phyloP scores from a whole-genome alignment of 805 yeast species.

The Candida pini region DNA sequence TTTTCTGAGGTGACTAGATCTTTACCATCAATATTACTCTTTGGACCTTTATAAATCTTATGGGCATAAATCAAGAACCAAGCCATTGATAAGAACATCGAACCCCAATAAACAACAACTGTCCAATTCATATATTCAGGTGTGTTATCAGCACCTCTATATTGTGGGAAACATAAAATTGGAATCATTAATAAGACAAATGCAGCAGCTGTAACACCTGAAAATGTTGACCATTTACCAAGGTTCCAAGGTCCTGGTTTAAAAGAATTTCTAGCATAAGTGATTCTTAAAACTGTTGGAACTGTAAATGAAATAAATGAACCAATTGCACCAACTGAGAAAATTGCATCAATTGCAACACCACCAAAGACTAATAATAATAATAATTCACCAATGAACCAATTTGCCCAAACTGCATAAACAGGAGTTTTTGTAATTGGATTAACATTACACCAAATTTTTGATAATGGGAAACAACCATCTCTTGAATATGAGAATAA shows the following conservation, averaged over 20 bases:
- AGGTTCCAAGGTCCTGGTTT: slow-evolving; percentile 61
- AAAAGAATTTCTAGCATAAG: slow-evolving; percentile 46
- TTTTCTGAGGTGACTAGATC: background rate
- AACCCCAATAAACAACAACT: slow-evolving; percentile 51
- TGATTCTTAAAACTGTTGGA: slow-evolving; percentile 54
- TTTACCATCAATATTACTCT: slow-evolving; percentile 40
- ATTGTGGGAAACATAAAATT: slow-evolving; percentile 50
- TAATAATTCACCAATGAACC: slow-evolving; percentile 47
- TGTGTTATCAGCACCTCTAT: slow-evolving; percentile 31
- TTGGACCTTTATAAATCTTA: slow-evolving; percentile 58
- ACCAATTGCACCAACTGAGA: slow-evolving; percentile 67
- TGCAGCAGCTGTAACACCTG: slow-evolving; percentile 40
- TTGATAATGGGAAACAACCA: slow-evolving; percentile 59
- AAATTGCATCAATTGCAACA: slow-evolving; percentile 60
- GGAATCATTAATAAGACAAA: slow-evolving; percentile 54
- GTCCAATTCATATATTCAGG: slow-evolving; percentile 57
- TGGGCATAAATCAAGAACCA: slow-evolving; percentile 50
- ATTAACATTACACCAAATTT: slow-evolving; percentile 44
- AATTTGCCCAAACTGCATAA: slow-evolving; percentile 55
- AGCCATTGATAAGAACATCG: slow-evolving; percentile 40
- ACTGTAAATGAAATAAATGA: slow-evolving; percentile 58
- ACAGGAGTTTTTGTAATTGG: slow-evolving; percentile 53
- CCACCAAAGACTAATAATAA: slow-evolving; percentile 59
- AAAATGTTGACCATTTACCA: slow-evolving; percentile 43
- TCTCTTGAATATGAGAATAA: slow-evolving; percentile 63